Evolutionary conservation across 768 basidiomycete species (phyloP).

Genomic region (Holtermannia corniformis): DNA sequence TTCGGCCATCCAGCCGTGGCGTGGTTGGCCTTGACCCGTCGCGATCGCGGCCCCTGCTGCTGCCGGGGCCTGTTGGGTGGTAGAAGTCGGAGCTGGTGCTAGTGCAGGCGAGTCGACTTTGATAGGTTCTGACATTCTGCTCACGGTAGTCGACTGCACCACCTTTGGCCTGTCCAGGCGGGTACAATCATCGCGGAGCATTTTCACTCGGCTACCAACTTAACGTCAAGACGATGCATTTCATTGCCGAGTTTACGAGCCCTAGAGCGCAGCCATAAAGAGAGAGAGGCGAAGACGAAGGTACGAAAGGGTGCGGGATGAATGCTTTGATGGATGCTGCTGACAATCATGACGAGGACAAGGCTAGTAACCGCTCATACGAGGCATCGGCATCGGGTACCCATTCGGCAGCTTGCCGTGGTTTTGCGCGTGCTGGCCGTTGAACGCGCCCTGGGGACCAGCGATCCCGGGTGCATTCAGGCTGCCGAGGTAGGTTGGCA

Average conservation of each 20-base stretch:
- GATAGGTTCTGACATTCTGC: background rate
- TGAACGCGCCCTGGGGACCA: slow-evolving; percentile 11
- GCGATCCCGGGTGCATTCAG: slow-evolving; percentile 30
- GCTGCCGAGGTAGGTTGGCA: slow-evolving; percentile 35
- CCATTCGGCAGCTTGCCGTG: background rate
- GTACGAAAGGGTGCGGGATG: background rate
- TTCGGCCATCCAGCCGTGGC: background rate
- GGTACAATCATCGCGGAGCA: background rate
- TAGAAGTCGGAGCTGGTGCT: background rate
- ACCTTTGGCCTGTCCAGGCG: background rate
- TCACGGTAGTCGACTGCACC: background rate
- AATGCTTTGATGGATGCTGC: background rate
- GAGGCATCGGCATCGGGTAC: background rate
- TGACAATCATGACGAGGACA: background rate
- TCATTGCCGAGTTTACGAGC: background rate
- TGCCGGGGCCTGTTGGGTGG: background rate
- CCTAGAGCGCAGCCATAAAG: background rate
- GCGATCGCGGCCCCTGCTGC: background rate
- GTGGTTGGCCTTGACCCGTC: background rate
- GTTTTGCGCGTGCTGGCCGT: background rate
- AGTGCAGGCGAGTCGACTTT: background rate
- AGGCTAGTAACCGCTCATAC: background rate
- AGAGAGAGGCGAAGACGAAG: background rate
- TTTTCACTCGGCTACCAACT: too few species aligned
- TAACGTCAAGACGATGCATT: background rate